A percentile compares a stretch with the other conserved stretches of the same genome.
phyloP scores from a whole-genome alignment of 257 asterid genomes.

The Buddleja alternifolia region DNA sequence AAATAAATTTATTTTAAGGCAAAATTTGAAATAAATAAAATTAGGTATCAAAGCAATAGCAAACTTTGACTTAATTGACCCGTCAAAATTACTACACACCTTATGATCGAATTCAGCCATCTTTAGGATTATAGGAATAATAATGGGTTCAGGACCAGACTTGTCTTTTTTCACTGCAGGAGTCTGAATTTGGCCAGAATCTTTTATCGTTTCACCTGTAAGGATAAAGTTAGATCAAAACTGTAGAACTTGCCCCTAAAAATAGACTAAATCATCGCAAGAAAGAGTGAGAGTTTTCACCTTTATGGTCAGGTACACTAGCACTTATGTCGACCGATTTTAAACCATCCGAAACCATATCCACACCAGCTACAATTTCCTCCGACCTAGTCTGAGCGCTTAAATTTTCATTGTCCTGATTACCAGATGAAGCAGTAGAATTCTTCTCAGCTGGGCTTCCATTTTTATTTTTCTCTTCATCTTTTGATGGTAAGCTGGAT shows the following conservation, averaged over 20 bases:
- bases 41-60: constrained; percentile 5
- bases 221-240: constrained; percentile 20
- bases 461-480: constrained; percentile 49
- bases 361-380: constrained; percentile 45
- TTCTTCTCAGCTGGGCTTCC: constrained; percentile 44
- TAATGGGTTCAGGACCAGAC: constrained; percentile 85
- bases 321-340: constrained; percentile 52
- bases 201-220: constrained; percentile 62
- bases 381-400: constrained; percentile 33
- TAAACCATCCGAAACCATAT: constrained; percentile 52
- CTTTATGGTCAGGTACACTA: constrained; percentile 41
- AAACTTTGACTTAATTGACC: constrained; percentile 15
- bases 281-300: constrained; percentile 40
- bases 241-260: neutral
- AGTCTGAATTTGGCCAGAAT: constrained; percentile 39
- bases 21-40: constrained; percentile 8
- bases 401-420: constrained; percentile 31
- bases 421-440: constrained; percentile 31
- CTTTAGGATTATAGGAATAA: constrained; percentile 82
- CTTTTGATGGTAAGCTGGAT: constrained; percentile 46
- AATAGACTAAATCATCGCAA: constrained; percentile 11
- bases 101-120: constrained; percentile 97
- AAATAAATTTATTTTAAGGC: constrained; percentile 18
- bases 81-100: constrained; percentile 51
- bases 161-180: constrained; percentile 56